These are phyloP conservation scores for Neolentinus lepideus DNA, from an alignment of 1,284 basidiomycete species.

Conservation along the genomic window DNA sequence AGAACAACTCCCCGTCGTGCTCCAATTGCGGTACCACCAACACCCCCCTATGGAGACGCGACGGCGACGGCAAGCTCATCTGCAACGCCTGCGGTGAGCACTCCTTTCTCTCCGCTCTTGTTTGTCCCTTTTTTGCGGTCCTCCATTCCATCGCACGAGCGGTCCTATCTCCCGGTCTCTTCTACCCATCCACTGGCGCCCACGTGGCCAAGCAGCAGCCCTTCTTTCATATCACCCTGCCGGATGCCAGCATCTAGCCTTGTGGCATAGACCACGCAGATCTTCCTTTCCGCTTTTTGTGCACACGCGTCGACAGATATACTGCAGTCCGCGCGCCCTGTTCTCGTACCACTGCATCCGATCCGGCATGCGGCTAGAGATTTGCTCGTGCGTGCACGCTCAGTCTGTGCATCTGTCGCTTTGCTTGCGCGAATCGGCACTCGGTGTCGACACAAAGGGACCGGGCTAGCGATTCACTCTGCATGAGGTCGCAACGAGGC, in stretches of 20 bases:
- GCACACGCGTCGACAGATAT: background rate
- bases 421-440: background rate
- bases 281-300: background rate
- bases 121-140: conserved; percentile 11
- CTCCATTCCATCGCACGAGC: background rate
- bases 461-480: background rate
- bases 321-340: background rate
- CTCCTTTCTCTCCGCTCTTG: conserved; percentile 13
- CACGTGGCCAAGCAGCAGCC: background rate
- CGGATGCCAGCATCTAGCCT: background rate
- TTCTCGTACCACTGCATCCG: background rate
- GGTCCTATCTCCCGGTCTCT: background rate
- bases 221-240: background rate
- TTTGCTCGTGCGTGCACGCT: background rate
- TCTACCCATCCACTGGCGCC: background rate
- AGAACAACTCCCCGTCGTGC: conserved; percentile 28
- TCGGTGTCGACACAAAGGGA: background rate
- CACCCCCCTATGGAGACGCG: conserved; percentile 79
- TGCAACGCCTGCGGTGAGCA: conserved; percentile 85
- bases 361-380: background rate
- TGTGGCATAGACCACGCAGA: background rate
- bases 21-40: conserved; percentile 66
- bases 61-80: conserved; percentile 71
- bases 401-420: background rate
- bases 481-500: background rate